Evolutionary conservation across 257 asterid genomes (phyloP).

Genomic region (Fraxinus cuspidata): DNA sequence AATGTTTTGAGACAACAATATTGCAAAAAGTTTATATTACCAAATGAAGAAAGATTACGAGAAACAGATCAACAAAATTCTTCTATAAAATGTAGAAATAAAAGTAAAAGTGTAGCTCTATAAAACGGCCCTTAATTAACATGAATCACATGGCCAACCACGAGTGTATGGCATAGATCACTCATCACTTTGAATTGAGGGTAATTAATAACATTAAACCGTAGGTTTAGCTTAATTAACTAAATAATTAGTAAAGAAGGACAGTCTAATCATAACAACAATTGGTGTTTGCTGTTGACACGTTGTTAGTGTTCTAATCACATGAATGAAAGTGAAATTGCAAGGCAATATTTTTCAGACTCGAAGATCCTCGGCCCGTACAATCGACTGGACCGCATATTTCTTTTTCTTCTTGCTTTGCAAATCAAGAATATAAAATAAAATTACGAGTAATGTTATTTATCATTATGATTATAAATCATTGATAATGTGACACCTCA

Average conservation of each 20-base stretch:
- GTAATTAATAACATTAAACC: background rate
- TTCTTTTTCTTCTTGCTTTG: background rate
- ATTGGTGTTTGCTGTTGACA: slow-evolving; percentile 23
- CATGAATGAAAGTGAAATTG: slow-evolving; percentile 15
- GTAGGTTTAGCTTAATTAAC: slow-evolving; percentile 11
- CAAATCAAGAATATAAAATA: background rate
- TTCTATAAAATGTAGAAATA: background rate
- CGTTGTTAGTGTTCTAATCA: slow-evolving; percentile 21
- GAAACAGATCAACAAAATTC: no score
- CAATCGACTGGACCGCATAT: background rate
- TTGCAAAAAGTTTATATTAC: no score
- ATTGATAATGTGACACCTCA: no score
- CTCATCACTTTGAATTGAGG: slow-evolving; percentile 14
- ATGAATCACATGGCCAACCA: slow-evolving; percentile 27
- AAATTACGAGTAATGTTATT: background rate
- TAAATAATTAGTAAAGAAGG: background rate
- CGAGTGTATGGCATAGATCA: slow-evolving; percentile 18
- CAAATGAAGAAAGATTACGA: no score
- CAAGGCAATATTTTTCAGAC: background rate
- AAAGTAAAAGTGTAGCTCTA: background rate
- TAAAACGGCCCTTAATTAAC: background rate
- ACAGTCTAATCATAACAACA: slow-evolving; percentile 9
- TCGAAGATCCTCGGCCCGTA: background rate
- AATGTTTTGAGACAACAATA: no score
- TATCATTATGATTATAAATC: no score